Evolutionary conservation across 495 filamentous ascomycete species (phyloP).

Genomic region (Niebla homalea): DNA sequence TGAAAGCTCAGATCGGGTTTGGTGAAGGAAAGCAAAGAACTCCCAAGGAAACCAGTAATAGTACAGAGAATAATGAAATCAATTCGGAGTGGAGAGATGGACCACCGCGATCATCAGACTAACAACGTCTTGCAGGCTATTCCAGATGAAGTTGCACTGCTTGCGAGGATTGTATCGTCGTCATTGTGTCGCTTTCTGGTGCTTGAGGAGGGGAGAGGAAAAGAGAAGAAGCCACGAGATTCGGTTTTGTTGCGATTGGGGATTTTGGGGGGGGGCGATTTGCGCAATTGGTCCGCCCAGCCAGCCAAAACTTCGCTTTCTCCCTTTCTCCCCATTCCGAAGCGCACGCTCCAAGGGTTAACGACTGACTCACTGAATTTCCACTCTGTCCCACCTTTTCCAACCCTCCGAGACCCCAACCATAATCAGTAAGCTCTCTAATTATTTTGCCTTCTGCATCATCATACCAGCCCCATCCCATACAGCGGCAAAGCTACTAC

Average conservation of each 20-base stretch:
- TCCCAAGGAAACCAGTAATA: conserved; percentile 7
- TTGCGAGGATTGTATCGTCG: neutral
- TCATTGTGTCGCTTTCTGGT: conserved; percentile 7
- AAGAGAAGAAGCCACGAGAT: neutral
- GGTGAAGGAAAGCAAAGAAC: conserved; percentile 4
- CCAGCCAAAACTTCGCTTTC: neutral
- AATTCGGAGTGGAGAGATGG: conserved; percentile 9
- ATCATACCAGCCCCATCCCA: too few relatives aligned
- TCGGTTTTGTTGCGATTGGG: conserved; percentile 4
- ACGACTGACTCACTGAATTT: conserved; percentile 1
- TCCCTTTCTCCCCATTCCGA: too few relatives aligned
- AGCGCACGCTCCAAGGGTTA: neutral
- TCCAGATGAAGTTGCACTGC: conserved; percentile 7
- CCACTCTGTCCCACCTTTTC: neutral
- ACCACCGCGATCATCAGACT: conserved; percentile 3
- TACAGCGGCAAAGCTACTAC: too few relatives aligned
- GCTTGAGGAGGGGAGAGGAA: conserved; percentile 2
- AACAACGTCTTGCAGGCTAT: neutral
- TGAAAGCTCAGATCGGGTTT: neutral
- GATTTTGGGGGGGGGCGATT: neutral
- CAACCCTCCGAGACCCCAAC: neutral
- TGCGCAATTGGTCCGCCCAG: neutral
- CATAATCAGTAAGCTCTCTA: too few relatives aligned
- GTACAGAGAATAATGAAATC: conserved; percentile 2
- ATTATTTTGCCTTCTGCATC: too few relatives aligned